These are phyloP conservation scores for Claviceps capensis DNA, from an alignment of 2,329 filamentous ascomycete genomes.

Conservation along the genomic window DNA sequence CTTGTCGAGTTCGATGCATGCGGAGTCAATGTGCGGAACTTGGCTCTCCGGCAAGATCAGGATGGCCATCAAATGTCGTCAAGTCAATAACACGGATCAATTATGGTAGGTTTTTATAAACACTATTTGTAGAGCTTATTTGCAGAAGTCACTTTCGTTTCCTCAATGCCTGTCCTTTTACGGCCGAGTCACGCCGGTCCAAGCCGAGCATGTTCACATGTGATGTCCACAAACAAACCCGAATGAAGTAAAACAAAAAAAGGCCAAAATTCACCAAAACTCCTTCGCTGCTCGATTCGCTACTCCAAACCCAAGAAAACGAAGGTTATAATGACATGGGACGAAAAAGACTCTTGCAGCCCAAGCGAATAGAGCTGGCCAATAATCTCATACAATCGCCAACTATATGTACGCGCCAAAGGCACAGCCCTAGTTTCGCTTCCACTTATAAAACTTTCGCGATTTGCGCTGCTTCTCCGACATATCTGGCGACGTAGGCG, in stretches of 20 bases:
- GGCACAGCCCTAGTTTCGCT: neutral
- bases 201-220: neutral
- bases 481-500: conserved; percentile 22
- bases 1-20: too few relatives aligned
- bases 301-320: neutral
- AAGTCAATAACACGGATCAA: too few relatives aligned
- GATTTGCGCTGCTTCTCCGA: conserved; percentile 16
- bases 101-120: too few relatives aligned
- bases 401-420: neutral
- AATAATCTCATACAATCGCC: conserved; percentile 6
- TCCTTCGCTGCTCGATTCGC: conserved; percentile 9
- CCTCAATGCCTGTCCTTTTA: too few relatives aligned
- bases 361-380: conserved; percentile 3
- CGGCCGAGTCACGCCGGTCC: neutral
- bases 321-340: too few relatives aligned
- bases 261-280: conserved; percentile 5
- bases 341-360: neutral
- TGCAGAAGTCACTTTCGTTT: too few relatives aligned
- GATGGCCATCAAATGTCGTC: too few relatives aligned
- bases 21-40: too few relatives aligned
- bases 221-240: neutral
- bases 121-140: too few relatives aligned
- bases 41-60: too few relatives aligned
- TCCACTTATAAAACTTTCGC: conserved; percentile 8
- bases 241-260: too few relatives aligned